Percentiles rank a stretch among this genome's conserved stretches.
Evolutionary conservation across 2,329 filamentous ascomycete genomes (phyloP).

Genomic region (Cytospora schulzeri): DNA sequence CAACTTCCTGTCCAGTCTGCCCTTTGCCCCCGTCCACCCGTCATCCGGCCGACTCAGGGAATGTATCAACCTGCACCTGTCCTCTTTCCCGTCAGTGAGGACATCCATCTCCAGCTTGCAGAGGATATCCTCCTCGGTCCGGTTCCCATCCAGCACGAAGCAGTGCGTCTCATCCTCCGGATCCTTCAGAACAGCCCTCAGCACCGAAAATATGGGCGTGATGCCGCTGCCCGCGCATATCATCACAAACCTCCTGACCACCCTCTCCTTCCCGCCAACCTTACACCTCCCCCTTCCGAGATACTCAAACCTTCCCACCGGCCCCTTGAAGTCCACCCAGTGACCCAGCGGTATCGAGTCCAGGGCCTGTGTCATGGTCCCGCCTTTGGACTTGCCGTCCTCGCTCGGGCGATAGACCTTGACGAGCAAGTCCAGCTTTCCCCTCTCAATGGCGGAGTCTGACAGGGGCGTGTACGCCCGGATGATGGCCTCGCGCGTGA

Average conservation of each 20-base stretch:
- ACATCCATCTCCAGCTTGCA: conserved; percentile 72
- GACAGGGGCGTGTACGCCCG: conserved; percentile 87
- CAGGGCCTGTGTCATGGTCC: conserved; percentile 80
- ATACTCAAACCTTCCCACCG: conserved; percentile 84
- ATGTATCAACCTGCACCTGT: conserved; percentile 67
- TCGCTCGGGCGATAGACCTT: conserved; percentile 75
- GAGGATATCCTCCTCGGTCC: conserved; percentile 78
- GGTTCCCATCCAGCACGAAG: conserved; percentile 77
- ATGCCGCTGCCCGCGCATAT: conserved; percentile 87
- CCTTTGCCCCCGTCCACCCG: conserved; percentile 68
- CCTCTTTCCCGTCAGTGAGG: conserved; percentile 54
- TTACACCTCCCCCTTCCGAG: conserved; percentile 65
- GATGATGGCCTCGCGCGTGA: conserved; percentile 72
- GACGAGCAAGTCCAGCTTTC: conserved; percentile 73
- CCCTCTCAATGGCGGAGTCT: conserved; percentile 55
- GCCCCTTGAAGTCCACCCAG: conserved; percentile 82
- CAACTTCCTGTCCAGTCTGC: conserved; percentile 66
- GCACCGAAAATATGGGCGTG: conserved; percentile 86
- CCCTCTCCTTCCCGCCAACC: conserved; percentile 58
- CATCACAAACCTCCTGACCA: conserved; percentile 75
- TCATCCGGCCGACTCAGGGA: conserved; percentile 66
- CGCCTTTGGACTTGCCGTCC: conserved; percentile 54
- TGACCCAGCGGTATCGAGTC: conserved; percentile 73
- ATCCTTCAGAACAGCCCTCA: conserved; percentile 72
- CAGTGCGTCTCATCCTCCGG: conserved; percentile 65